Conservation (phyloP, 2,329 filamentous ascomycete species). For the Elsinoe arachidis region DNA sequence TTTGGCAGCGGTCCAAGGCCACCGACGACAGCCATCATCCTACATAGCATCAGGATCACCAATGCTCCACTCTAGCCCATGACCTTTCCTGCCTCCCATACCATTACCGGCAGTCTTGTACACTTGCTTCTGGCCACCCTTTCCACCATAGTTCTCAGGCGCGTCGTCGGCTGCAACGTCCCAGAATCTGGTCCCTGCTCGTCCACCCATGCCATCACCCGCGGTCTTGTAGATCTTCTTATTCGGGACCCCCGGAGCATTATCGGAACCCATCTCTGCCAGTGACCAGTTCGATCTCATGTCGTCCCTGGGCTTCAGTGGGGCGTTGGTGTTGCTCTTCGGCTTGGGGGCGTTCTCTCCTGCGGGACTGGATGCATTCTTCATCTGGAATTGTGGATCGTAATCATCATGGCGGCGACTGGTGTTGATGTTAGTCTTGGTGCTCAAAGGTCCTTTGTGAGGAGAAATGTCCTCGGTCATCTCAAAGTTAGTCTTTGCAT, state of each 20-base stretch:
- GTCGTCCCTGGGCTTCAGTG: neutral
- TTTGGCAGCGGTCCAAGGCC: neutral
- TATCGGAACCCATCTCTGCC: neutral
- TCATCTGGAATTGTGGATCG: conserved; percentile 66
- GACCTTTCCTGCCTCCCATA: conserved; percentile 44
- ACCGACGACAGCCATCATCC: neutral
- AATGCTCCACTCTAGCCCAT: conserved; percentile 8
- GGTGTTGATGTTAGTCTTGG: conserved; percentile 65
- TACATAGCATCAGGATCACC: conserved; percentile 9
- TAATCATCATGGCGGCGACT: conserved; percentile 69
- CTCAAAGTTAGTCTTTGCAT: conserved; percentile 76
- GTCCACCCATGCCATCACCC: conserved; percentile 54
- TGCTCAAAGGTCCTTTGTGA: conserved; percentile 43
- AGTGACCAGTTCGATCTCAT: conserved; percentile 5
- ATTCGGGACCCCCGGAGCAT: conserved; percentile 11
- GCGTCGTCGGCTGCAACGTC: conserved; percentile 45
- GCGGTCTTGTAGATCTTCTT: conserved; percentile 32
- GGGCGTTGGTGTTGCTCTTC: neutral
- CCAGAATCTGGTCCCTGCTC: conserved; percentile 45
- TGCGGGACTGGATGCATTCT: conserved; percentile 48
- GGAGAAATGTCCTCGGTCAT: conserved; percentile 66
- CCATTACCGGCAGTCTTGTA: conserved; percentile 38
- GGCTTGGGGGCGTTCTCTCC: conserved; percentile 35
- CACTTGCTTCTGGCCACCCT: conserved; percentile 24
- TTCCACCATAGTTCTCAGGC: conserved; percentile 15